A percentile compares a stretch with the other conserved stretches of the same genome.
Evolutionary conservation across 768 basidiomycete genomes (phyloP).

Genomic region (Tylopilus rubrobrunneus): DNA sequence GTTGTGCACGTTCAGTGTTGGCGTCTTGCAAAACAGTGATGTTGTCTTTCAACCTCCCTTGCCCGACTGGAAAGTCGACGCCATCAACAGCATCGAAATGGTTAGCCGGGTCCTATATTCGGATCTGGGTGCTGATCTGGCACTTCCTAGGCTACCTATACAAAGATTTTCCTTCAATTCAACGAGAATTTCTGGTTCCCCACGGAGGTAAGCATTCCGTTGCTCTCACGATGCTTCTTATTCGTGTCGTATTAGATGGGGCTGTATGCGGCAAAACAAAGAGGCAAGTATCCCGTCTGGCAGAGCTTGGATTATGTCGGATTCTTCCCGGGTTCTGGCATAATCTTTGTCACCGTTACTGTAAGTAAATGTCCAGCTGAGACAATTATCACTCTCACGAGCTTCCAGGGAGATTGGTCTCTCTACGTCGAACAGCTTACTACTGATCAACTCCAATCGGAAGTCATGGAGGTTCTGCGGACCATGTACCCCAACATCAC

Average conservation of each 20-base stretch:
- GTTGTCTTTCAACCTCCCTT: constrained; percentile 52
- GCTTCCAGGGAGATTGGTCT: constrained; percentile 54
- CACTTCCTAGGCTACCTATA: constrained; percentile 46
- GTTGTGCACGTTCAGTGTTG: constrained; percentile 65
- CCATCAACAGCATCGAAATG: constrained; percentile 61
- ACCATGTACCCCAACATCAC: constrained; percentile 54
- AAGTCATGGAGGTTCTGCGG: constrained; percentile 54
- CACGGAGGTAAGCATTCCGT: constrained; percentile 32
- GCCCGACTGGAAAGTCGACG: constrained; percentile 62
- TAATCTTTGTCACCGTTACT: constrained; percentile 32
- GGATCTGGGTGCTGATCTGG: not conserved
- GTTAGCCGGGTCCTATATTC: constrained; percentile 24
- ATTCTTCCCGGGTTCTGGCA: constrained; percentile 59
- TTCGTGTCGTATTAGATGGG: constrained; percentile 28
- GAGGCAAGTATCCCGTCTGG: constrained; percentile 66
- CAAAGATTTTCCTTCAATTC: constrained; percentile 68
- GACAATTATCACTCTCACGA: not conserved
- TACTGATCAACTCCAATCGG: constrained; percentile 42
- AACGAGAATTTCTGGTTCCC: constrained; percentile 57
- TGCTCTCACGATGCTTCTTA: not conserved
- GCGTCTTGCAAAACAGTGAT: constrained; percentile 64
- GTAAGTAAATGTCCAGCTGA: constrained; percentile 6
- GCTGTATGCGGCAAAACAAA: constrained; percentile 52
- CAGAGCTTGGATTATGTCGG: constrained; percentile 55
- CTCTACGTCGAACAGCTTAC: constrained; percentile 53